Conservation (phyloP, 257 asterid species). For the Primulina tabacum region DNA sequence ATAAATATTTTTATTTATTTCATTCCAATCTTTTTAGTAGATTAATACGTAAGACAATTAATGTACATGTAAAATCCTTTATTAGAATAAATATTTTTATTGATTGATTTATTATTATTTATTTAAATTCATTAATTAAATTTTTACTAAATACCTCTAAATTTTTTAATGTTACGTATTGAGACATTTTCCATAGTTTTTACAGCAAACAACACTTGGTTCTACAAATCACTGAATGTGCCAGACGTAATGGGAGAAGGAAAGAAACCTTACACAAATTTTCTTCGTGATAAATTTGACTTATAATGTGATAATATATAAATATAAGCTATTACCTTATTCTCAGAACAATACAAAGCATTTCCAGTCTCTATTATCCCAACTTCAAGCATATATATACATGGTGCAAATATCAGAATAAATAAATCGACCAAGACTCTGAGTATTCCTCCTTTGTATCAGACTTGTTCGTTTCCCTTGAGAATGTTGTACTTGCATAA, state of each 20-base stretch:
- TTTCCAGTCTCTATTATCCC: not conserved
- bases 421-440: not conserved
- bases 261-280: not conserved
- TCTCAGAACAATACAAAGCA: constrained; percentile 22
- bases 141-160: too few species aligned
- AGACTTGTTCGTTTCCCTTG: constrained; percentile 83
- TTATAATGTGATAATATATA: too few species aligned
- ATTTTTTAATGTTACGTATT: too few species aligned
- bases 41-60: too few species aligned
- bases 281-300: not conserved
- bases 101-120: too few species aligned
- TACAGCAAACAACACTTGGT: not conserved
- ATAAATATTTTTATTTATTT: too few species aligned
- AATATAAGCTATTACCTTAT: constrained; percentile 22
- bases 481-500: constrained; percentile 94
- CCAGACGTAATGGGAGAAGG: not conserved
- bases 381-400: not conserved
- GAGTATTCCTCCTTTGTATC: constrained; percentile 22
- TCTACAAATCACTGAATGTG: not conserved
- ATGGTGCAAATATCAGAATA: constrained; percentile 3
- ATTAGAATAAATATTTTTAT: too few species aligned
- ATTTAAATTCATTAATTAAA: too few species aligned
- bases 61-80: too few species aligned
- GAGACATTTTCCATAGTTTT: not conserved
- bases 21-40: too few species aligned